Conservation (phyloP, 2,329 filamentous ascomycete genomes). For the Fusarium sp. region DNA sequence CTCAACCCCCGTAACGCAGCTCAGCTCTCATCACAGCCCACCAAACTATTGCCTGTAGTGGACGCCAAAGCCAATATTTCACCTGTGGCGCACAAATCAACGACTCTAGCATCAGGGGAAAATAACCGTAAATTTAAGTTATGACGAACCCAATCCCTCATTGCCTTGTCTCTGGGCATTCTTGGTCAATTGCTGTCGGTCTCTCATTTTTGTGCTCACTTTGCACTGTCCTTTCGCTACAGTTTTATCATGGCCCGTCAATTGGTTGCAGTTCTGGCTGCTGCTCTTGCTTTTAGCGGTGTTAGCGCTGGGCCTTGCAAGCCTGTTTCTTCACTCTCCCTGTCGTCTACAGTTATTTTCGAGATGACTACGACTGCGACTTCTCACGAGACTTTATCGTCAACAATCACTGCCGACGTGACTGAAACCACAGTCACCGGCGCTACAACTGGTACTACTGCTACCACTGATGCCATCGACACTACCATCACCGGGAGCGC, state of each 20-base stretch:
- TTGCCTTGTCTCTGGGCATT: neutral
- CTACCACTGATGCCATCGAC: neutral
- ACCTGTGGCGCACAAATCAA: neutral
- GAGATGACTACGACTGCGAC: neutral
- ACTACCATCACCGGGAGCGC: neutral
- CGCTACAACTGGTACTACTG: neutral
- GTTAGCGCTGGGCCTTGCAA: conserved; percentile 2
- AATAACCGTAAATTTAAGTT: neutral
- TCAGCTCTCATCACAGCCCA: neutral
- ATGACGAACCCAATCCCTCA: neutral
- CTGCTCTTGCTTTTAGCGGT: neutral
- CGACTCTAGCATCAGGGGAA: neutral
- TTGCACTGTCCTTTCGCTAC: neutral
- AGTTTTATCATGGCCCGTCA: neutral
- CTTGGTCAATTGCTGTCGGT: neutral
- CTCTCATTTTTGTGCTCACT: neutral
- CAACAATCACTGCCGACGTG: neutral
- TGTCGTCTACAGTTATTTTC: neutral
- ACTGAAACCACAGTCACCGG: neutral
- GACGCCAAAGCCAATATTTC: neutral
- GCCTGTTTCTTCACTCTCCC: neutral
- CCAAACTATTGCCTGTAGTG: neutral
- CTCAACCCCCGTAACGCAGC: neutral
- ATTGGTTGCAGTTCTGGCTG: neutral
- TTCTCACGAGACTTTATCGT: neutral